Base-by-base conservation (phyloP, 2,329 filamentous ascomycete species). In the Xylariaceae sp. region DNA sequence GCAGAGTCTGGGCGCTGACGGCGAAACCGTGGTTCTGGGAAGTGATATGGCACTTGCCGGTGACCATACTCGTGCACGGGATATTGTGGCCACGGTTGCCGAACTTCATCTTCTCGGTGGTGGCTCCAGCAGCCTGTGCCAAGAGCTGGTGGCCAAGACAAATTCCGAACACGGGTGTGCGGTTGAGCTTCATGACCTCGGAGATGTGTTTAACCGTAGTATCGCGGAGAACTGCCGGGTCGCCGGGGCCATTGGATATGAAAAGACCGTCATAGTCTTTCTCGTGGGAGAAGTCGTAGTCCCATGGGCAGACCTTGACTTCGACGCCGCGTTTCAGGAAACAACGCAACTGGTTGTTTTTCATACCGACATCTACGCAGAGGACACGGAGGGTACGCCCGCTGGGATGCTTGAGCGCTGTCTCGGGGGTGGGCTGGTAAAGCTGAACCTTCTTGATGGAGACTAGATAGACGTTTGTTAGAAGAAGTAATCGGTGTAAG, bases 11-110 rank as follows among this genome's bases (percentile, higher is more conserved):
- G 4, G 88, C 74, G 61, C 97, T 88, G 29, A 98, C 92, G 8
- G 89, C 92, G 57, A 83, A 98, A 63, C 92, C 92, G 64, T 98
- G 92, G 66, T 98, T 98, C 66, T 98, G 92, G 8, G 92, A 97
- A 28, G 92, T 98, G 61, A 98, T 98, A 68, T 98, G 90, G 64
- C 92, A 98, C 68, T 88, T 88, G 54, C 92, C 92, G 31, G 90
- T 94, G 51, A 97, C 73, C 76, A 95, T 77, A 68, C 85, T 96
- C 9, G 90, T 97, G 73, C 89, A 96, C 31, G 92, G 92, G 57
- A 98, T 97, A 69, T 98, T 98, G 73, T 94, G 88, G 30, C 90
- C 92, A 57, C 92, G 87, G 70, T 98, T 98, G 69, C 92, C 92
- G 58, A 96, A 98, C 75, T 97, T 97, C 88, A 98, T 94, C 74